Evolutionary conservation across 106 monocot genomes (phyloP).

Genomic region (Dendrobium huoshanense): DNA sequence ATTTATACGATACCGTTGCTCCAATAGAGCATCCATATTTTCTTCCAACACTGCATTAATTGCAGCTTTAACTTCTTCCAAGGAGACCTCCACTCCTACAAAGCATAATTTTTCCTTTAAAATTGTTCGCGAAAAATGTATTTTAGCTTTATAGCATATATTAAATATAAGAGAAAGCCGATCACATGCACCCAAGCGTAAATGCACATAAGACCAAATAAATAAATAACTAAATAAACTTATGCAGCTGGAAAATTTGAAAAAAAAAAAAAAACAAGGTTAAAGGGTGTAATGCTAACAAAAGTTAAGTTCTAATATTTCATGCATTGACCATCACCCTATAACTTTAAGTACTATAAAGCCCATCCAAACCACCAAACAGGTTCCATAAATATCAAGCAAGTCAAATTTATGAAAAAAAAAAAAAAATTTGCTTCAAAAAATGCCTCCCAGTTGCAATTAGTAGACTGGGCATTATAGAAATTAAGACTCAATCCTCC

Average conservation of each 20-base stretch:
- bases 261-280: no score
- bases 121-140: background rate
- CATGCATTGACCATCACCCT: background rate
- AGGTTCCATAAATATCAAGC: background rate
- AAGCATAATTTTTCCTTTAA: background rate
- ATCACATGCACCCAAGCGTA: background rate
- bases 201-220: background rate
- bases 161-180: background rate
- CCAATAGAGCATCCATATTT: constrained; percentile 69
- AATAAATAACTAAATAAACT: no score
- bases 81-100: constrained; percentile 84
- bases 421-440: background rate
- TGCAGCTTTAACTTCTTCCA: constrained; percentile 70
- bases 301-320: no score
- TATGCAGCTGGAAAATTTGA: no score
- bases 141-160: background rate
- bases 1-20: constrained; percentile 82
- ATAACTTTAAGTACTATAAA: background rate
- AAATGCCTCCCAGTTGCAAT: background rate
- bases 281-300: no score
- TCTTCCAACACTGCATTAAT: constrained; percentile 51
- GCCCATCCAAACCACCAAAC: background rate
- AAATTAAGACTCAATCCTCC: background rate
- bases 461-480: background rate
- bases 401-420: background rate